Conservation (phyloP, 176 grass and related monocot species). For the Rhipidocladum racemiflorum region DNA sequence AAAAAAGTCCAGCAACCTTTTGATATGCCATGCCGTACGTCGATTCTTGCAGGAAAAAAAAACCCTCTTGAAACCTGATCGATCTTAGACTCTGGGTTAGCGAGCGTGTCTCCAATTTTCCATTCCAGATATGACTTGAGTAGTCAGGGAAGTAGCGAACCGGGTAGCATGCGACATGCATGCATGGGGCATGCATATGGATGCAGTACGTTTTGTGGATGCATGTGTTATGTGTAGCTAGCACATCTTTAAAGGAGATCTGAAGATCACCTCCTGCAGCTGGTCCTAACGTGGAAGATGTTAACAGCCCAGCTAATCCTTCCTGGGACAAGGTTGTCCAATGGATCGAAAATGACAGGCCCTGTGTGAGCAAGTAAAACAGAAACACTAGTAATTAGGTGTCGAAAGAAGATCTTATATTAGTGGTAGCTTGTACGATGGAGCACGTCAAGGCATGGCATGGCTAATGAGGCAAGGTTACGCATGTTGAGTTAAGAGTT, state of each 20-base stretch:
- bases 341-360: background rate
- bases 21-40: background rate
- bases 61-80: background rate
- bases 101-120: background rate
- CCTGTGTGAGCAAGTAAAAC: background rate
- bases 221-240: background rate
- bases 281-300: constrained; percentile 8
- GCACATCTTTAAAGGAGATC: background rate
- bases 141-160: background rate
- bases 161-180: background rate
- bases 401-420: background rate
- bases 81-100: background rate
- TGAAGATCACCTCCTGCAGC: background rate
- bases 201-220: background rate
- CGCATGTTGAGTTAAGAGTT: background rate
- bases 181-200: background rate
- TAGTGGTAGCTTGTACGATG: background rate
- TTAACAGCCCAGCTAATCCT: constrained; percentile 16
- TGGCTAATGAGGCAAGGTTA: background rate
- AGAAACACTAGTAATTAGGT: background rate
- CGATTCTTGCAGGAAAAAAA: background rate
- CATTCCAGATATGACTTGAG: background rate
- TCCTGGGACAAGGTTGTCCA: background rate
- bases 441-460: background rate
- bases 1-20: constrained; percentile 16